phyloP scores from a whole-genome alignment of 768 basidiomycete species.

The Macrolepiota fuliginosa region DNA sequence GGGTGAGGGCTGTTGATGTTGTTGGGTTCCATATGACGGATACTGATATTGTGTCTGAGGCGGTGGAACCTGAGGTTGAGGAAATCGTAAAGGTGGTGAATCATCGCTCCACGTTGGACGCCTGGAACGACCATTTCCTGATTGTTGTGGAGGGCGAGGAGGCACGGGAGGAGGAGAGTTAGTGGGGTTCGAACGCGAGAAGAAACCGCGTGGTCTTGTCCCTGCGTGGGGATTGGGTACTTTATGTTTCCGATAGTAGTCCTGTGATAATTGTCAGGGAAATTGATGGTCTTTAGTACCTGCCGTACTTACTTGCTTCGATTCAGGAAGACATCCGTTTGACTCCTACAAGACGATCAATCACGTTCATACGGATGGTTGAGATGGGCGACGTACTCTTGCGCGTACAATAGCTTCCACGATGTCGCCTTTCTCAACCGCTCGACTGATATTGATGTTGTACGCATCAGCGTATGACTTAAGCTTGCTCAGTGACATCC shows the following conservation, averaged over 20 bases:
- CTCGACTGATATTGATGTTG: constrained; percentile 56
- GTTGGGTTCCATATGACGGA: constrained; percentile 16
- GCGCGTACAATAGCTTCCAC: constrained; percentile 59
- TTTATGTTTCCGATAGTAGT: constrained; percentile 60
- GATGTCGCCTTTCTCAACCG: constrained; percentile 78
- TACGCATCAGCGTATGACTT: constrained; percentile 72
- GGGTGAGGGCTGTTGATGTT: constrained; percentile 14
- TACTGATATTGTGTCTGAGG: constrained; percentile 8
- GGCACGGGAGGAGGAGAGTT: constrained; percentile 23
- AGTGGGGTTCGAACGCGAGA: constrained; percentile 41
- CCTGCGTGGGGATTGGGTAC: constrained; percentile 45
- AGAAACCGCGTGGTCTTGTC: constrained; percentile 39
- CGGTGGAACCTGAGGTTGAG: neutral
- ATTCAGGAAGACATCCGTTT: constrained; percentile 59
- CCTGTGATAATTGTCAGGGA: constrained; percentile 28
- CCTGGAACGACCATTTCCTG: constrained; percentile 46
- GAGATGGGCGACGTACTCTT: constrained; percentile 39
- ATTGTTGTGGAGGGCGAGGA: constrained; percentile 35
- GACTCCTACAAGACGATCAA: constrained; percentile 33
- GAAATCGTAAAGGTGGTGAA: constrained; percentile 20
- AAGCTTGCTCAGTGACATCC: constrained; percentile 56
- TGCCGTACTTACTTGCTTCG: constrained; percentile 49
- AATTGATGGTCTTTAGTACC: neutral
- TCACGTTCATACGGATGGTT: neutral
- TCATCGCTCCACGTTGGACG: constrained; percentile 59